Evolutionary conservation across 768 basidiomycete genomes (phyloP), one percentile per base, ranked within the genome.

Genomic region (Tephrocybe sp.): DNA sequence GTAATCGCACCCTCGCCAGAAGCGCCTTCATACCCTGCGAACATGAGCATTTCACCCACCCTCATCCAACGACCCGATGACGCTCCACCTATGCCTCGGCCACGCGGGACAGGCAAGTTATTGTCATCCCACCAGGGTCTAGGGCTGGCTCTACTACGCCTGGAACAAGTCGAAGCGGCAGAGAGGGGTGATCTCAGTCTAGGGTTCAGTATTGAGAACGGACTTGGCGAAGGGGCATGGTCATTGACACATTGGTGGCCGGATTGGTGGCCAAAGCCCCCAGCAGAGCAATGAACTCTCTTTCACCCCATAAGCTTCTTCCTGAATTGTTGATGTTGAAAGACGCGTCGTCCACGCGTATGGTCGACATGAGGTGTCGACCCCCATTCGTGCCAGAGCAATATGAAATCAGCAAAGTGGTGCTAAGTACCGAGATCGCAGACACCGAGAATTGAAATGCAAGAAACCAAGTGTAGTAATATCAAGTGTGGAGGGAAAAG

Each of bases 141-240:
- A 15, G 94, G 91, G 0, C 74, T 97, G 3, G 93, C 89, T 1
- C 73, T 96, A 25, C 66, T 97, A 39, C 80, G 93, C 2, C 68
- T 93, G 8, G 93, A 95, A 62, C 87, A 93, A 58, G 77, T 85
- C 1, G 75, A 80, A 12, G 77, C 74, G 12, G 74, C 71, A 3
- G 73, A 78, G 53, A 69, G 66, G n/a, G 84, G 83, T 6, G 70
- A 74, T 41, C 55, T 79, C 14, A 65, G 62, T 21, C 60, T 80
- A 15, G 65, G 75, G 36, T 62, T 83, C 26, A 69, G 74, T 24
- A 48, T 71, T 32, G 67, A 59, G 55, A 50, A 60, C 18, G 60
- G 67, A 44, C 61, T 56, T 25, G 53, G 67, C 36, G 49, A 62
- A 28, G 64, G 62, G n/a, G 67, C 57, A 24, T 75, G 68, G 76